A percentile compares a stretch with the other conserved stretches of the same genome.
These are phyloP conservation scores for Bipolaris zeicola DNA, from an alignment of 2,329 filamentous ascomycete genomes.

Conservation along the genomic window DNA sequence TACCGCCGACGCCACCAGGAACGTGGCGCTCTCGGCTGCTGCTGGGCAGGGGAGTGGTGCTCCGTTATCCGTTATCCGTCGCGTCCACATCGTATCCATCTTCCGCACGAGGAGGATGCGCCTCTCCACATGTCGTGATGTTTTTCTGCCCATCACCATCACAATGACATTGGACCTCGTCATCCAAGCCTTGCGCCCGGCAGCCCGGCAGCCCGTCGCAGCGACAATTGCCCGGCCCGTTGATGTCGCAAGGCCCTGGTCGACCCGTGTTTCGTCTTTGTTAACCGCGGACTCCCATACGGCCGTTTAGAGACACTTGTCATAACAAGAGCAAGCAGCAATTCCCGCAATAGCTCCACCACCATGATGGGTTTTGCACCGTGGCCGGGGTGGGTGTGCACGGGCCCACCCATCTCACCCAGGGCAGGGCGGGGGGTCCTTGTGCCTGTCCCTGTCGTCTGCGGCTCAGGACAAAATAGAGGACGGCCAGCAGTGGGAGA, in stretches of 20 bases:
- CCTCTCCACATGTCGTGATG: background rate
- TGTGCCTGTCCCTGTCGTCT: constrained; percentile 16
- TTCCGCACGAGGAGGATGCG: too few species aligned
- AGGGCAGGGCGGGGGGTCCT: constrained; percentile 16
- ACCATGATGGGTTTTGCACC: constrained; percentile 22
- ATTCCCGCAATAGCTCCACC: constrained; percentile 7
- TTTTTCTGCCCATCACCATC: background rate
- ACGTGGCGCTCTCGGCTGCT: background rate
- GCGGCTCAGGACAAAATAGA: background rate
- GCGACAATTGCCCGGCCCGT: too few species aligned
- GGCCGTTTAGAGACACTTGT: constrained; percentile 12
- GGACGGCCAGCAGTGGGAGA: constrained; percentile 28
- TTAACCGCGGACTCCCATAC: constrained; percentile 17
- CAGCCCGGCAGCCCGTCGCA: too few species aligned
- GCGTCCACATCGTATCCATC: background rate
- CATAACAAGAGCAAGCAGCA: background rate
- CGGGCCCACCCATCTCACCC: constrained; percentile 6
- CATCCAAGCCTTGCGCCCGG: background rate
- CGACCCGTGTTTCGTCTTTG: constrained; percentile 8
- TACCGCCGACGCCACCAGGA: constrained; percentile 4
- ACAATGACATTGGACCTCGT: background rate
- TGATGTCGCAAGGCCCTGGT: background rate
- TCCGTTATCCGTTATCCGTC: background rate
- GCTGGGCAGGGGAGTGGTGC: constrained; percentile 1
- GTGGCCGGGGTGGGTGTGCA: constrained; percentile 27